Conservation (phyloP, 257 asterid species). For the Ajuga chamaepitys region DNA sequence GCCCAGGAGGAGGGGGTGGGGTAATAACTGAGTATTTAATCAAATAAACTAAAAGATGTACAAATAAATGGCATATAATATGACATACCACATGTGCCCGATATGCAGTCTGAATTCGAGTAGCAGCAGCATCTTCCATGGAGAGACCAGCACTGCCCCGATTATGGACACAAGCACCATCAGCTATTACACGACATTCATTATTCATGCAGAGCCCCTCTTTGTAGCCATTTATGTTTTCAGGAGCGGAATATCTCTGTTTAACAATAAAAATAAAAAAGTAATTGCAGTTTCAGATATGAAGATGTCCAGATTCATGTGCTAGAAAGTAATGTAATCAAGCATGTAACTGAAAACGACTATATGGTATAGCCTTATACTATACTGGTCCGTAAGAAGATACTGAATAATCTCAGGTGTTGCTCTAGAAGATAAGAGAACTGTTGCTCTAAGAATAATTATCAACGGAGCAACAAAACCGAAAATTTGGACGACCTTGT, state of each 20-base stretch:
- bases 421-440: neutral
- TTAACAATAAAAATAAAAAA: neutral
- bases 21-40: neutral
- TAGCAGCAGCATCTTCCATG: slow-evolving; percentile 67
- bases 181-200: slow-evolving; percentile 16
- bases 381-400: neutral
- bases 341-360: slow-evolving; percentile 2
- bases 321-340: neutral
- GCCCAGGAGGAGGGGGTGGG: too few relatives aligned
- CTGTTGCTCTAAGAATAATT: too few relatives aligned
- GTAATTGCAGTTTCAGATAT: slow-evolving; percentile 6
- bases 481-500: too few relatives aligned
- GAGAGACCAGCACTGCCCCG: slow-evolving; percentile 24
- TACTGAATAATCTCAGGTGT: neutral
- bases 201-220: slow-evolving; percentile 21
- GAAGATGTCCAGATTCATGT: neutral
- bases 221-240: slow-evolving; percentile 28
- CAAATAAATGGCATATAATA: neutral
- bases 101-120: slow-evolving; percentile 67
- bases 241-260: slow-evolving; percentile 46
- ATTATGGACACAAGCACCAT: slow-evolving; percentile 26
- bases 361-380: neutral
- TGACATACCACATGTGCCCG: slow-evolving; percentile 51
- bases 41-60: neutral
- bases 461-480: too few relatives aligned